Conservation (phyloP, 805 yeast genomes). For the Zygosaccharomyces bisporus region DNA sequence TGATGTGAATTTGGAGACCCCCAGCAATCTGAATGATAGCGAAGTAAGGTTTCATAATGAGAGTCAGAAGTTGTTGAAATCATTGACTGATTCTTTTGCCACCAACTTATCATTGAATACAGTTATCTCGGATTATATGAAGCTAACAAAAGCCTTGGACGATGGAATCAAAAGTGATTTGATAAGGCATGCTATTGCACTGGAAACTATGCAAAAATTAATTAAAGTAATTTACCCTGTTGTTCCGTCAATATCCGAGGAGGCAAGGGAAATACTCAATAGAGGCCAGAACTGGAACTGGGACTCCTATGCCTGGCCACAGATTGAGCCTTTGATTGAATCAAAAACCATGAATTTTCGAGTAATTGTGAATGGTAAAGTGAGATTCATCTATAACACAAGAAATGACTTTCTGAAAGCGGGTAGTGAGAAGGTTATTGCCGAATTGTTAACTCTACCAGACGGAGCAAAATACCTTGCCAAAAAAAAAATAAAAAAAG, state of each 20-base stretch:
- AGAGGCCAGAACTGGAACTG: constrained; percentile 18
- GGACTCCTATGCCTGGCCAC: constrained; percentile 61
- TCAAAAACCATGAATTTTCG: constrained; percentile 44
- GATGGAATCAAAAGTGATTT: constrained; percentile 38
- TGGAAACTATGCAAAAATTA: constrained; percentile 50
- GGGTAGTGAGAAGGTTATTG: constrained; percentile 37
- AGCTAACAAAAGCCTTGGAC: constrained; percentile 54
- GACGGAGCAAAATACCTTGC: constrained; percentile 43
- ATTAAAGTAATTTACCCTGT: constrained; percentile 72
- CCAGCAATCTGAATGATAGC: constrained; percentile 30
- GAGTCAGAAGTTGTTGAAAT: constrained; percentile 43
- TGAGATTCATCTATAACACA: constrained; percentile 46
- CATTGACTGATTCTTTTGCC: constrained; percentile 58
- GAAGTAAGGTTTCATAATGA: constrained; percentile 61
- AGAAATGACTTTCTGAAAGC: constrained; percentile 38
- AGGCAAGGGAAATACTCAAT: constrained; percentile 58
- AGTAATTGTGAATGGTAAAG: constrained; percentile 72
- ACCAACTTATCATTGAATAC: constrained; percentile 69
- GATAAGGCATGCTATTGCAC: constrained; percentile 41
- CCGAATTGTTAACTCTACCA: constrained; percentile 34
- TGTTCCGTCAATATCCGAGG: constrained; percentile 78
- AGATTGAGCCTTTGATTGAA: constrained; percentile 36
- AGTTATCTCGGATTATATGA: constrained; percentile 86
- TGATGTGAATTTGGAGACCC: constrained; percentile 12
- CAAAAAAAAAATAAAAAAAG: constrained; percentile 44